phyloP scores from a whole-genome alignment of 192 early-diverging fungal species.

The Backusella tuberculispora region DNA sequence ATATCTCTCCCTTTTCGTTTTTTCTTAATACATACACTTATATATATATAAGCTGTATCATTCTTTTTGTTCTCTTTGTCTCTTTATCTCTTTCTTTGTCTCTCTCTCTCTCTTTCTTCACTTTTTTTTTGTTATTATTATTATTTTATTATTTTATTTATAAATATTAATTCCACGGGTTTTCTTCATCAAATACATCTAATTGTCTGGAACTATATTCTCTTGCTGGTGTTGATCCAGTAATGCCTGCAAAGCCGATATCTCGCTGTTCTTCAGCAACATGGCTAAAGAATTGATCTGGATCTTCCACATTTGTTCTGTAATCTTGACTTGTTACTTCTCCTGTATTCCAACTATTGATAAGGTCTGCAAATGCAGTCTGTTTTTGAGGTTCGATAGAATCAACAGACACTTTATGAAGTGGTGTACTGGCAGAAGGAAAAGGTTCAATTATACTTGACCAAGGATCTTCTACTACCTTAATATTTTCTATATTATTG shows the following conservation, averaged over 20 bases:
- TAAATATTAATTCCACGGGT: constrained; percentile 27
- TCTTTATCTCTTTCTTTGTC: not conserved
- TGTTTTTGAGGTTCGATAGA: constrained; percentile 29
- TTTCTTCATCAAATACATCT: constrained; percentile 23
- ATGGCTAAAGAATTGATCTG: constrained; percentile 18
- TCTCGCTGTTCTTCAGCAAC: constrained; percentile 35
- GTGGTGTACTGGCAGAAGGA: constrained; percentile 16
- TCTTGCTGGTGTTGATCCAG: not conserved
- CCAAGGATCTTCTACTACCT: constrained; percentile 17
- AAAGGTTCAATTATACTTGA: constrained; percentile 6
- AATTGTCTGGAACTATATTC: not conserved
- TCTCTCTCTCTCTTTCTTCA: constrained; percentile 3
- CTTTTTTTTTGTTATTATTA: not conserved
- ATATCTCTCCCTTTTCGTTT: not conserved
- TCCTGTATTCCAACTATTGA: constrained; percentile 30
- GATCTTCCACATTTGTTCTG: not conserved
- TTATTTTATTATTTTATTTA: not conserved
- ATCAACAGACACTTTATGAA: not conserved
- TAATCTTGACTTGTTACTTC: constrained; percentile 8
- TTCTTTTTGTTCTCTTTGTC: too few relatives aligned
- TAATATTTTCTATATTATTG: not conserved
- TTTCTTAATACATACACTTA: not conserved
- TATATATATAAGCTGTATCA: not conserved
- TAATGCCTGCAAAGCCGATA: constrained; percentile 38
- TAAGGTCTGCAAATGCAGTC: constrained; percentile 38